Percentiles rank a stretch among this genome's conserved stretches.
These are phyloP conservation scores for Naumovozyma baii DNA, from an alignment of 805 yeast species.

Conservation along the genomic window DNA sequence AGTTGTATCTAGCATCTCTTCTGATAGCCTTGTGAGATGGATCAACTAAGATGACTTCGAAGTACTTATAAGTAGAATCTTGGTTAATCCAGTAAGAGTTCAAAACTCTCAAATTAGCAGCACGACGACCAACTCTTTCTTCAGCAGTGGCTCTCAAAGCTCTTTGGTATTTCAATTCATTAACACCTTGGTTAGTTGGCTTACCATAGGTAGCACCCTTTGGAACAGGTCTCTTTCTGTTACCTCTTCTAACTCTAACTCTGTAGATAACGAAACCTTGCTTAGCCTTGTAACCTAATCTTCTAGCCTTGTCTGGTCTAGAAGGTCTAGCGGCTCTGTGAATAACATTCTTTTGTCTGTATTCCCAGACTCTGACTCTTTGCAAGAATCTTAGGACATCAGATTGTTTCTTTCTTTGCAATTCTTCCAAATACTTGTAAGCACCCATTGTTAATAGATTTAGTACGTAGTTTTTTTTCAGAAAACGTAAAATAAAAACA, in stretches of 20 bases:
- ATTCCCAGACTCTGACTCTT: conserved; percentile 99
- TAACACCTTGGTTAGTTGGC: conserved; percentile 99
- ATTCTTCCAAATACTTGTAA: conserved; percentile 98
- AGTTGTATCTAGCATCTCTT: conserved; percentile 97
- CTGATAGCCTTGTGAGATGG: conserved; percentile 98
- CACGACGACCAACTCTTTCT: conserved; percentile 99
- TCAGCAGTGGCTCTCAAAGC: conserved; percentile 97
- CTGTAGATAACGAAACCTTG: conserved; percentile 99
- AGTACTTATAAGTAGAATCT: conserved; percentile 99
- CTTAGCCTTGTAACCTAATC: conserved; percentile 99
- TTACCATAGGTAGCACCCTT: conserved; percentile 99
- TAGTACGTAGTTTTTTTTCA: conserved; percentile 7
- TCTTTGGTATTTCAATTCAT: conserved; percentile 98
- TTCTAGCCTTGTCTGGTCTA: conserved; percentile 99
- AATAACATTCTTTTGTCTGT: conserved; percentile 97
- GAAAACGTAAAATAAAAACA: not conserved
- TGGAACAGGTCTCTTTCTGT: conserved; percentile 99
- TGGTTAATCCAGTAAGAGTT: conserved; percentile 99
- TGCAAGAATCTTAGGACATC: conserved; percentile 97
- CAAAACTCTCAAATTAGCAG: conserved; percentile 96
- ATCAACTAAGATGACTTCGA: conserved; percentile 93
- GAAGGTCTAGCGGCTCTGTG: conserved; percentile 99
- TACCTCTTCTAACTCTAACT: conserved; percentile 99
- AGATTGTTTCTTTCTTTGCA: conserved; percentile 99
- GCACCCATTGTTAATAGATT: conserved; percentile 73